A percentile compares a stretch with the other conserved stretches of the same genome.
Evolutionary conservation across 2,329 filamentous ascomycete species (phyloP).

Genomic region (Rugonectria rugulosa): DNA sequence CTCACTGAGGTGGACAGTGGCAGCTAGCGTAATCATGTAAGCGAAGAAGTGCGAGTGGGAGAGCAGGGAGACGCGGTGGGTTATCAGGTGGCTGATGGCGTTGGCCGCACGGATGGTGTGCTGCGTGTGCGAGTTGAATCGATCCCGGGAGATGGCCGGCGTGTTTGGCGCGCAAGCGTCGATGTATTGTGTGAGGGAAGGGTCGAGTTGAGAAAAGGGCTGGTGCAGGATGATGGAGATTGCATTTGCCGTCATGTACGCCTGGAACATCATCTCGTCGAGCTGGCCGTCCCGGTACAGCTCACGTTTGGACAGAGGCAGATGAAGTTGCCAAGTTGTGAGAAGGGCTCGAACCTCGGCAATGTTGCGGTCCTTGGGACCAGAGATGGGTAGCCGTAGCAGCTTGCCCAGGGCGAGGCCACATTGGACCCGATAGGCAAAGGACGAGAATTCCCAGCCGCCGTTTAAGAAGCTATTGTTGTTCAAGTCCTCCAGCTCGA

Average conservation of each 20-base stretch:
- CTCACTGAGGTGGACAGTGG: slow-evolving; percentile 81
- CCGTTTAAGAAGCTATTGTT: slow-evolving; percentile 75
- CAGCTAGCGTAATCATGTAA: slow-evolving; percentile 78
- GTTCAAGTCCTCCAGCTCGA: slow-evolving; percentile 77
- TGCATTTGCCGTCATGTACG: slow-evolving; percentile 76
- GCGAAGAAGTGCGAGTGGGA: slow-evolving; percentile 86
- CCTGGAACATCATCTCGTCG: slow-evolving; percentile 92
- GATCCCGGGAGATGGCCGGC: slow-evolving; percentile 55
- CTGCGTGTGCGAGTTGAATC: slow-evolving; percentile 74
- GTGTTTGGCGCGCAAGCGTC: slow-evolving; percentile 73
- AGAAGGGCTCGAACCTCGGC: slow-evolving; percentile 59
- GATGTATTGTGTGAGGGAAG: slow-evolving; percentile 62
- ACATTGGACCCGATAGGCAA: slow-evolving; percentile 83
- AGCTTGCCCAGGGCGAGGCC: slow-evolving; percentile 79
- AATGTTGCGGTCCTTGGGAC: slow-evolving; percentile 60
- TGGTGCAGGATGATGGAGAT: slow-evolving; percentile 79
- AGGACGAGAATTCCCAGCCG: slow-evolving; percentile 78
- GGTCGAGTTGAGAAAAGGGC: slow-evolving; percentile 77
- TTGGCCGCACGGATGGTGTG: slow-evolving; percentile 83
- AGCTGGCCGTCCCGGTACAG: slow-evolving; percentile 73
- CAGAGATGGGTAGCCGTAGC: slow-evolving; percentile 63
- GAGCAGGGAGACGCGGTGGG: slow-evolving; percentile 73
- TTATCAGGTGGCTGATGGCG: slow-evolving; percentile 76
- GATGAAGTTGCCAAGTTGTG: slow-evolving; percentile 79
- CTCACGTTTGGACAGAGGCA: slow-evolving; percentile 76